These are phyloP conservation scores for Sporisorium reilianum DNA, from an alignment of 1,284 basidiomycete species.

Conservation along the genomic window DNA sequence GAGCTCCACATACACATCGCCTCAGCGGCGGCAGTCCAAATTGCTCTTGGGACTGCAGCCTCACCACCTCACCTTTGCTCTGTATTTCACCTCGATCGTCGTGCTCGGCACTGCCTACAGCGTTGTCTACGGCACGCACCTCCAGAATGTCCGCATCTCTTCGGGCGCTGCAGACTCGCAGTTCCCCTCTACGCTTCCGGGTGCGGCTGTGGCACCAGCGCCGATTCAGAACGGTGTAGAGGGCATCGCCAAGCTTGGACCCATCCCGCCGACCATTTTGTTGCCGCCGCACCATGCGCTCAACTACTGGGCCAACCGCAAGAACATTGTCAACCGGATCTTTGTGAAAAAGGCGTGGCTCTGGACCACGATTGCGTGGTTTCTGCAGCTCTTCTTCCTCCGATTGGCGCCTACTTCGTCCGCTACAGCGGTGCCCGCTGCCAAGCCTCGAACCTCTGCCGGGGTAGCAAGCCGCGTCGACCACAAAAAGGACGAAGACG, in stretches of 20 bases:
- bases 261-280: constrained; percentile 71
- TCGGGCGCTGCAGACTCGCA: constrained; percentile 9
- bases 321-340: constrained; percentile 82
- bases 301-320: constrained; percentile 76
- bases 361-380: constrained; percentile 76
- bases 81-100: constrained; percentile 70
- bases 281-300: constrained; percentile 71
- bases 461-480: constrained; percentile 7
- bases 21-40: constrained; percentile 21
- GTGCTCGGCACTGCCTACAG: constrained; percentile 74
- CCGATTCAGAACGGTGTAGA: constrained; percentile 47
- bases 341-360: constrained; percentile 94
- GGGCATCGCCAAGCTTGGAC: constrained; percentile 76
- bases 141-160: constrained; percentile 48
- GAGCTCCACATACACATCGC: constrained; percentile 11
- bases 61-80: constrained; percentile 51
- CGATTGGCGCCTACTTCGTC: constrained; percentile 17
- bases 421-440: neutral
- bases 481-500: constrained; percentile 27
- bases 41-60: constrained; percentile 39
- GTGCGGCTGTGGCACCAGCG: constrained; percentile 34
- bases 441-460: constrained; percentile 11
- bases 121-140: constrained; percentile 73
- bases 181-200: constrained; percentile 26
- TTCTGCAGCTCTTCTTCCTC: constrained; percentile 35